Evolutionary conservation across 1,284 basidiomycete genomes (phyloP), one percentile per base, ranked within the genome.

Genomic region (Apiotrichum veenhuisii): DNA sequence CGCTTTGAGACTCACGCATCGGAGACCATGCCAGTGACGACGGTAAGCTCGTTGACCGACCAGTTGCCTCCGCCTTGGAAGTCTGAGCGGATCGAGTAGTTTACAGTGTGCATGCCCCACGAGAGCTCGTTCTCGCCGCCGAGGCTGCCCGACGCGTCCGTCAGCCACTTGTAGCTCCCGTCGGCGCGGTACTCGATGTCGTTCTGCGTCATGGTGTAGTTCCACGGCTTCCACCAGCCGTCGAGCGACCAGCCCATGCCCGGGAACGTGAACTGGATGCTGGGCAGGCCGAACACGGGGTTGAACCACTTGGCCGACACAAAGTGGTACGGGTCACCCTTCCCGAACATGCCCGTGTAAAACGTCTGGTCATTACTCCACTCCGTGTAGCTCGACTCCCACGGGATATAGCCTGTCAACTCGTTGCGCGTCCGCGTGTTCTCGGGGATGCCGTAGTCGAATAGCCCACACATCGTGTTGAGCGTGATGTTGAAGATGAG

Each of bases 141-240:
- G 22, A 46, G 30, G 10, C 7, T 9, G 18, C 7, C 2, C 8
- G 7, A 5, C 3, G 44, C 15, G 44, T 46, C 11, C 4, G 17
- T 2, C 2, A 20, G 22, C 44, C 18, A 26, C 17, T 5, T 20
- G 44, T n/a, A 18, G 26, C 15, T n/a, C 2, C 10, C 10, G 27
- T 46, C 74, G 47, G 73, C 74, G 34, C 73, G 71, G 25, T 76
- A 73, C 54, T 34, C 20, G 15, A 48, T 37, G 12, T 48, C 34
- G 5, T 25, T 14, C 20, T 36, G 7, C 8, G 22, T 17, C 8
- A 2, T 12, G 15, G 48, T 49, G 8, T 22, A 14, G 25, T 49
- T 49, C 48, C 49, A 50, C 11, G 38, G 25, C 4, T 11, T 11
- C 37, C 37, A 50, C 14, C 11, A 7, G n/a, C 49, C 49, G 18